A percentile compares a stretch with the other conserved stretches of the same genome.
Conservation (phyloP, 2,329 filamentous ascomycete genomes). For the Neocucurbitaria cava region DNA sequence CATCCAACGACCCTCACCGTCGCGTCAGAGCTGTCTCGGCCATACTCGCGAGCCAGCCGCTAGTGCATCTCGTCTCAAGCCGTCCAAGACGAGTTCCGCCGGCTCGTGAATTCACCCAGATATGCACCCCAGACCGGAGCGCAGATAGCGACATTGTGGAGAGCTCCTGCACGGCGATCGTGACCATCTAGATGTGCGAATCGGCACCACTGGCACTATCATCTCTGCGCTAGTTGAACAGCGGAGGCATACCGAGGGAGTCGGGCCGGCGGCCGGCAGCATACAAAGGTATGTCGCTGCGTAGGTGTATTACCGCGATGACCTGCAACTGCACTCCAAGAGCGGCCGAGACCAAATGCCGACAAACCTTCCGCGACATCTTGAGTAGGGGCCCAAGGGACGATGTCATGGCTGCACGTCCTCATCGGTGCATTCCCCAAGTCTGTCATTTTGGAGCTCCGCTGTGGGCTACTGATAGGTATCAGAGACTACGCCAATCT, state of each 20-base stretch:
- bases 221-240: constrained; percentile 9
- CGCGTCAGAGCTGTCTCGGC: background rate
- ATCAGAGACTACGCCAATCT: constrained; percentile 24
- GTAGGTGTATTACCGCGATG: background rate
- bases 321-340: background rate
- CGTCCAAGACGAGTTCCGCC: background rate
- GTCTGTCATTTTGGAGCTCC: constrained; percentile 12
- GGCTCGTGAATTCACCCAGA: constrained; percentile 9
- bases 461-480: constrained; percentile 8
- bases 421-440: constrained; percentile 9
- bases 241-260: constrained; percentile 1
- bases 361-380: background rate
- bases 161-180: constrained; percentile 27
- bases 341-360: background rate
- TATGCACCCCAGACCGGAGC: constrained; percentile 37
- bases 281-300: background rate
- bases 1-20: background rate
- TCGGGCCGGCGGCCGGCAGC: constrained; percentile 8
- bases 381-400: background rate
- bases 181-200: constrained; percentile 15
- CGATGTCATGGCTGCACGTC: constrained; percentile 5
- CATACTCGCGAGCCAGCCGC: background rate
- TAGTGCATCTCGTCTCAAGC: background rate
- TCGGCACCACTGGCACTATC: constrained; percentile 25
- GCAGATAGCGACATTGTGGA: constrained; percentile 5